Percentiles rank a stretch among this genome's conserved stretches.
phyloP scores from a whole-genome alignment of 805 yeast species.

The Cyberlindnera amylophila region DNA sequence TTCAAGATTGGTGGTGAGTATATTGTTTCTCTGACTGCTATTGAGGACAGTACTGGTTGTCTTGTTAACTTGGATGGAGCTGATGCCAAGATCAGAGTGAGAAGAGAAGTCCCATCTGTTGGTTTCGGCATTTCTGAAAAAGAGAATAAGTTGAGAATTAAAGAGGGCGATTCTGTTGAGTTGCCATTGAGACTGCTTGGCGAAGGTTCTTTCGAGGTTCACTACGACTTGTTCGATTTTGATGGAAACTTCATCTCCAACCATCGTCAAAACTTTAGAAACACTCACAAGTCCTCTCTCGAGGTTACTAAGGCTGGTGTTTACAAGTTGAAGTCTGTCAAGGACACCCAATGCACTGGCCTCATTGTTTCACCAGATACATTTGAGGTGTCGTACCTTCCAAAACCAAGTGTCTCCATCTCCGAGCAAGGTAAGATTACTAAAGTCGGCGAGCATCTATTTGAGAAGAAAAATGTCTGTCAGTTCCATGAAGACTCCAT shows the following conservation, averaged over 20 bases:
- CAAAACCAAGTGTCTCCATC: conserved; percentile 42
- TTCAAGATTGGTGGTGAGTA: conserved; percentile 71
- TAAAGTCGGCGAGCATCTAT: conserved; percentile 24
- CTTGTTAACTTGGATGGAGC: conserved; percentile 61
- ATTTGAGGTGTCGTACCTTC: conserved; percentile 41
- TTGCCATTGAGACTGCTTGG: conserved; percentile 63
- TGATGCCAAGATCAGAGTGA: conserved; percentile 63
- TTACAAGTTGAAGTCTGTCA: conserved; percentile 42
- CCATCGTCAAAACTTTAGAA: conserved; percentile 18
- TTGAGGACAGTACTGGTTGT: conserved; percentile 77
- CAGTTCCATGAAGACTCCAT: conserved; percentile 45
- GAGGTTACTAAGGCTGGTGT: conserved; percentile 42
- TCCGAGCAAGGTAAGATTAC: conserved; percentile 31
- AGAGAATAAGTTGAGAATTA: conserved; percentile 39
- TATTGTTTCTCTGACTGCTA: conserved; percentile 55
- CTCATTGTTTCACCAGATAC: conserved; percentile 31
- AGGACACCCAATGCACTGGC: conserved; percentile 53
- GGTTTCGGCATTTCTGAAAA: conserved; percentile 39
- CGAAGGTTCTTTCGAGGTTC: conserved; percentile 46
- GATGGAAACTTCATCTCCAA: conserved; percentile 28
- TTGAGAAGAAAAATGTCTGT: conserved; percentile 40
- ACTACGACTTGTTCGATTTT: conserved; percentile 31
- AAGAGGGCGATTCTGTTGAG: conserved; percentile 55
- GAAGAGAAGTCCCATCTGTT: conserved; percentile 64
- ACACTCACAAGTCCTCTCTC: conserved; percentile 31